Evolutionary conservation across 495 filamentous ascomycete species (phyloP).

Genomic region (Penicillium tannophilum): DNA sequence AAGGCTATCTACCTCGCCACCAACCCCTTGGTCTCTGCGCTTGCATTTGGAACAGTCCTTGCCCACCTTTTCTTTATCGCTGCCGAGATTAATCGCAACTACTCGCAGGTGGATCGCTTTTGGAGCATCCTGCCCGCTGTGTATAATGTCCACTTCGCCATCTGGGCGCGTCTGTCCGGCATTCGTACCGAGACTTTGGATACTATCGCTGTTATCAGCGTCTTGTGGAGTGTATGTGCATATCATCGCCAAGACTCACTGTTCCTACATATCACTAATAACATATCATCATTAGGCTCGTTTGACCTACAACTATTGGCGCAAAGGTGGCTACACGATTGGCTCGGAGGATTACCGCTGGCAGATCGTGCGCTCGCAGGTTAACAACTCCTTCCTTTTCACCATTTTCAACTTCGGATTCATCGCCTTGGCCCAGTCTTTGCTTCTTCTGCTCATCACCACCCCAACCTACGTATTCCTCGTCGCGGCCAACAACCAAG

Average conservation of each 20-base stretch:
- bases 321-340: slow-evolving; percentile 85
- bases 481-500: slow-evolving; percentile 49
- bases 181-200: slow-evolving; percentile 74
- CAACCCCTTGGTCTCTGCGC: slow-evolving; percentile 80
- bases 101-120: slow-evolving; percentile 87
- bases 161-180: slow-evolving; percentile 75
- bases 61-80: slow-evolving; percentile 68
- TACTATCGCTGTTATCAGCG: slow-evolving; percentile 68
- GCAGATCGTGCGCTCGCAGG: slow-evolving; percentile 55
- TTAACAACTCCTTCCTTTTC: slow-evolving; percentile 61
- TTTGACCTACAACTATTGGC: slow-evolving; percentile 96
- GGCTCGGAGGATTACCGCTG: slow-evolving; percentile 96
- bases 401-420: slow-evolving; percentile 85
- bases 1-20: slow-evolving; percentile 77
- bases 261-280: slow-evolving; percentile 11
- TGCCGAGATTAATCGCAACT: slow-evolving; percentile 87
- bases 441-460: slow-evolving; percentile 67
- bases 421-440: slow-evolving; percentile 81
- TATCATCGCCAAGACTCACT: background rate
- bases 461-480: slow-evolving; percentile 83
- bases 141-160: slow-evolving; percentile 83
- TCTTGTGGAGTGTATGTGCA: slow-evolving; percentile 77
- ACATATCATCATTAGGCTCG: slow-evolving; percentile 52
- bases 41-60: slow-evolving; percentile 69
- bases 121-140: slow-evolving; percentile 89